A percentile compares a stretch with the other conserved stretches of the same genome.
Evolutionary conservation across 2,329 filamentous ascomycete species (phyloP).

Genomic region (Aspergillus sp.): DNA sequence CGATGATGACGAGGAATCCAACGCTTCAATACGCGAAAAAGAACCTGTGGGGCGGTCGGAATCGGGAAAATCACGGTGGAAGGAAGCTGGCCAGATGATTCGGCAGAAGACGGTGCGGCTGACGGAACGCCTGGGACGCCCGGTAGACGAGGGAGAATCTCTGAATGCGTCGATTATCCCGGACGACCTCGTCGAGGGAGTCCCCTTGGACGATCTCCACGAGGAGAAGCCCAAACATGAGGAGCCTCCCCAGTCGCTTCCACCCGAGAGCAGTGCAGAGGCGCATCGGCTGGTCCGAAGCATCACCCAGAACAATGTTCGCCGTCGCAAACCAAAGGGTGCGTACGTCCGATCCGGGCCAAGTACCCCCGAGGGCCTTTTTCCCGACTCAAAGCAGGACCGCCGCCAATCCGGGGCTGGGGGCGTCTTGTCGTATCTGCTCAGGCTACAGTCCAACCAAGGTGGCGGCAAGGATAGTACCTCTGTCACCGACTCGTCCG

Average conservation of each 20-base stretch:
- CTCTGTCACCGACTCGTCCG: slow-evolving; percentile 22
- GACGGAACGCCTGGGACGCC: slow-evolving; percentile 22
- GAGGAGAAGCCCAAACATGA: slow-evolving; percentile 13
- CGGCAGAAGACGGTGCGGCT: slow-evolving; percentile 20
- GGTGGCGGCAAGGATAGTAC: slow-evolving; percentile 20
- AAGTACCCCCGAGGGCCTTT: slow-evolving; percentile 21
- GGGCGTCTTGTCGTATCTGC: slow-evolving; percentile 61
- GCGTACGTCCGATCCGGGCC: slow-evolving; percentile 26
- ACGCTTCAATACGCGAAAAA: neutral
- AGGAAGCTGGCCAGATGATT: slow-evolving; percentile 19
- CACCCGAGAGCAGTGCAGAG: slow-evolving; percentile 19
- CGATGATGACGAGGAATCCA: slow-evolving; percentile 1
- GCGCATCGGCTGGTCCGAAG: slow-evolving; percentile 31
- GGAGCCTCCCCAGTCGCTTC: slow-evolving; percentile 12
- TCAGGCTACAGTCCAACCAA: slow-evolving; percentile 57
- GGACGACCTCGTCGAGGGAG: slow-evolving; percentile 19
- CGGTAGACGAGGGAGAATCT: slow-evolving; percentile 22
- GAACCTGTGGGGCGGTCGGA: slow-evolving; percentile 6
- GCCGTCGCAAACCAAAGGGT: slow-evolving; percentile 19
- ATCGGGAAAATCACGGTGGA: slow-evolving; percentile 18
- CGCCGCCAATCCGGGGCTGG: slow-evolving; percentile 19
- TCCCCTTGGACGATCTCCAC: slow-evolving; percentile 13
- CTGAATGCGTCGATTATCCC: slow-evolving; percentile 20
- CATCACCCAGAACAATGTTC: slow-evolving; percentile 20
- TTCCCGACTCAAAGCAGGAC: slow-evolving; percentile 16